Evolutionary conservation across 257 asterid genomes (phyloP), one percentile per base, ranked within the genome.

Genomic region (Haberlea rhodopensis): DNA sequence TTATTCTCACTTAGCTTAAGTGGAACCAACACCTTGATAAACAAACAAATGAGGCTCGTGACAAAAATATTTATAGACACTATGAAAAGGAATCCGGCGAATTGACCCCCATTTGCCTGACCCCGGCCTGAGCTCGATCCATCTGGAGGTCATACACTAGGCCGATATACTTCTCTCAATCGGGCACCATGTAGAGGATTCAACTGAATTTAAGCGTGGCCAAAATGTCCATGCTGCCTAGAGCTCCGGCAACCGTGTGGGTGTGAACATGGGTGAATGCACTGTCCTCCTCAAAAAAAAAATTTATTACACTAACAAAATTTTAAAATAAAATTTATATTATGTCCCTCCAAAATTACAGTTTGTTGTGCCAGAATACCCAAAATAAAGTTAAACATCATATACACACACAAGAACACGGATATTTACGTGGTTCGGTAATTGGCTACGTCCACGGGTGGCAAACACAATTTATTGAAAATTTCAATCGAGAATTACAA

Each of bases 191-290:
- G 76, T 62, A 81, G 69, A 84, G 79, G 16, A 81, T 73, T 5
- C 75, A 20, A 63, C 83, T 24, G 22, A 85, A 75, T 19, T 78
- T 78, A 1, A 84, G 87, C 40, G 65, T 73, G 0, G 86, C 84
- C 5, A 78, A 72, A 8, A 77, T 71, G 61, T 75, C 76, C 31
- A 75, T 34, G 29, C 82, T 85, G 5, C 90, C 87, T 5, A 77
- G 62, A 51, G 68, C 59, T 9, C 84, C 87, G 20, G 87, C 79
- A 0, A 81, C 37, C 23, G 90, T 87, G 23, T 84, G 85, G 40
- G 85, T 79, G 66, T 84, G 90, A 73, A 84, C n/a, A n/a, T n/a
- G n/a, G n/a, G n/a, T n/a, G n/a, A n/a, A n/a, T n/a, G n/a, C n/a
- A n/a, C n/a, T n/a, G n/a, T n/a, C n/a, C n/a, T n/a, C n/a, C n/a